phyloP scores from a whole-genome alignment of 2,329 filamentous ascomycete genomes.

The Sarocladium kiliense region DNA sequence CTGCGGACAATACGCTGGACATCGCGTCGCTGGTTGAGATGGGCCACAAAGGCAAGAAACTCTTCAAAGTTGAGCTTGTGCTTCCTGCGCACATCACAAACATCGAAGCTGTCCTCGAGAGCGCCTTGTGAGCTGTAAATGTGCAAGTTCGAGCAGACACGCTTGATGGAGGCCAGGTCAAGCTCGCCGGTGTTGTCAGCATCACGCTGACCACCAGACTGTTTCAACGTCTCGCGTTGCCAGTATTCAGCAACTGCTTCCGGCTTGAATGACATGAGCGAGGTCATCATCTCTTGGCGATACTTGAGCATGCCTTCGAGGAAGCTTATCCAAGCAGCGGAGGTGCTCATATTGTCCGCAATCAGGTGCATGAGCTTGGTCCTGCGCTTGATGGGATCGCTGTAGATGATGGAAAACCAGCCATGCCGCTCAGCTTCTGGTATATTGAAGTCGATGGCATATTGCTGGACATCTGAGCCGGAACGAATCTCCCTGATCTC shows the following conservation, averaged over 20 bases:
- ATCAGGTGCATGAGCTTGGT: constrained; percentile 86
- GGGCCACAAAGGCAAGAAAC: constrained; percentile 77
- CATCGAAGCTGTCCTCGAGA: constrained; percentile 67
- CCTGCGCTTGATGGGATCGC: constrained; percentile 66
- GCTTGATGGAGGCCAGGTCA: constrained; percentile 72
- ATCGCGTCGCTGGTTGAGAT: constrained; percentile 80
- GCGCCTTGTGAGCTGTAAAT: constrained; percentile 81
- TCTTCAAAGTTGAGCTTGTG: constrained; percentile 71
- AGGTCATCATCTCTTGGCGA: constrained; percentile 84
- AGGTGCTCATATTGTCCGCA: constrained; percentile 65
- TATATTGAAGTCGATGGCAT: constrained; percentile 76
- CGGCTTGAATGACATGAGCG: constrained; percentile 78
- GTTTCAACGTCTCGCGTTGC: constrained; percentile 74
- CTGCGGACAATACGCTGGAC: constrained; percentile 67
- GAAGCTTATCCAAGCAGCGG: constrained; percentile 76
- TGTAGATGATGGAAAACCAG: constrained; percentile 90
- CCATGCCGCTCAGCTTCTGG: constrained; percentile 60
- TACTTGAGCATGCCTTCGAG: constrained; percentile 81
- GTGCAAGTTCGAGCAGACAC: constrained; percentile 82
- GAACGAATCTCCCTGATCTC: constrained; percentile 88
- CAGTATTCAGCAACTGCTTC: constrained; percentile 80
- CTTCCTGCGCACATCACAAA: constrained; percentile 60
- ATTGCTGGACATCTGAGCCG: constrained; percentile 79
- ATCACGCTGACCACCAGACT: constrained; percentile 49
- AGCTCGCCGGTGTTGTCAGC: constrained; percentile 62